Evolutionary conservation across 768 basidiomycete species (phyloP).

Genomic region (Tulasnella sp.): DNA sequence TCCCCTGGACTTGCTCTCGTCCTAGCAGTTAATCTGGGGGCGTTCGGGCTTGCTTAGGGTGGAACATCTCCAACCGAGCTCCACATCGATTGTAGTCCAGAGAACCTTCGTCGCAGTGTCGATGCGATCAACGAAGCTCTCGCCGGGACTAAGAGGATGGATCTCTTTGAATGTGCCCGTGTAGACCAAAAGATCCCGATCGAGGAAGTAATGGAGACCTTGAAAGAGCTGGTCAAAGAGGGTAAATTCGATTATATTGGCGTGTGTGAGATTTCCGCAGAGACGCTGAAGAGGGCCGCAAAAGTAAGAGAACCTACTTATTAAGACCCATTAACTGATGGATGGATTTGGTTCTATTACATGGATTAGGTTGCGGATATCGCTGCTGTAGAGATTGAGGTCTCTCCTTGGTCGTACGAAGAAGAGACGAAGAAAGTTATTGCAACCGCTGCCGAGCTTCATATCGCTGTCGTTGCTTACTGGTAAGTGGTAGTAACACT

Average conservation of each 20-base stretch:
- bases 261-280: not conserved
- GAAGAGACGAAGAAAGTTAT: conserved; percentile 48
- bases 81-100: not conserved
- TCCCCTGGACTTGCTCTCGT: not conserved
- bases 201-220: conserved; percentile 35
- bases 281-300: conserved; percentile 28
- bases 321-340: not conserved
- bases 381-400: conserved; percentile 57
- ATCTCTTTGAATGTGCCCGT: conserved; percentile 51
- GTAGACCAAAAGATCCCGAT: conserved; percentile 39
- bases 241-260: conserved; percentile 40
- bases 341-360: not conserved
- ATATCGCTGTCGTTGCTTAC: conserved; percentile 53
- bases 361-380: conserved; percentile 44
- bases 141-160: conserved; percentile 34
- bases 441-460: conserved; percentile 45
- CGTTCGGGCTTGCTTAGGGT: no score
- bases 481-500: no score
- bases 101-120: conserved; percentile 14
- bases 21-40: no score
- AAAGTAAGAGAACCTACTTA: no score
- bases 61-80: conserved; percentile 2
- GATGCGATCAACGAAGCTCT: conserved; percentile 13
- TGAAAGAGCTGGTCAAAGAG: conserved; percentile 43
- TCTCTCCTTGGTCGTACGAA: conserved; percentile 55